These are phyloP conservation scores for Trichoderma oligosporum DNA, from an alignment of 2,329 filamentous ascomycete species.

Conservation along the genomic window DNA sequence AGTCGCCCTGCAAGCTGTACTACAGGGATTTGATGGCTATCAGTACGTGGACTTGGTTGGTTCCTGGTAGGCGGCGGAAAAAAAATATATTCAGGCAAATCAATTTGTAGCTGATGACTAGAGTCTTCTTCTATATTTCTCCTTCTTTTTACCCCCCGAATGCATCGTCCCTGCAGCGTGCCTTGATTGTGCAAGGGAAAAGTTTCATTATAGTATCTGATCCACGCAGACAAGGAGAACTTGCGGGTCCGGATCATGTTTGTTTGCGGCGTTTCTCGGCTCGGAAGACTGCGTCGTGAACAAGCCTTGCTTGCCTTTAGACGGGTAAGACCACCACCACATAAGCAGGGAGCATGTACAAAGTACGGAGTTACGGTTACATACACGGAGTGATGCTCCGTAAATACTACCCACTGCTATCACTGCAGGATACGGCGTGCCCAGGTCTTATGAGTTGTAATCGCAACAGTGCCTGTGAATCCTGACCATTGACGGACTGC, in stretches of 20 bases:
- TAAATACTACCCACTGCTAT: background rate
- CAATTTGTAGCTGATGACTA: conserved; percentile 12
- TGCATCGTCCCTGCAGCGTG: conserved; percentile 14
- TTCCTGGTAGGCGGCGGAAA: background rate
- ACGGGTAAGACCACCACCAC: background rate
- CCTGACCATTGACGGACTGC: background rate
- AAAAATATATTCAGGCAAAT: background rate
- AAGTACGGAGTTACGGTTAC: background rate
- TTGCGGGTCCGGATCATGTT: conserved; percentile 5
- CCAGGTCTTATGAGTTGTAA: no score
- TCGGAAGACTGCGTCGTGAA: conserved; percentile 8
- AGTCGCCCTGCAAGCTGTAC: conserved; percentile 1
- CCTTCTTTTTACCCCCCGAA: background rate
- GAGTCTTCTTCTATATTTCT: background rate
- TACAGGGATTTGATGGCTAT: no score
- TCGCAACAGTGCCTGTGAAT: background rate
- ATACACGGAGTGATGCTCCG: background rate
- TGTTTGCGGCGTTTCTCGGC: background rate
- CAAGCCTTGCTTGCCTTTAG: background rate
- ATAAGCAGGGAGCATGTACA: no score
- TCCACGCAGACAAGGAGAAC: conserved; percentile 4
- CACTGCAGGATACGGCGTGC: background rate
- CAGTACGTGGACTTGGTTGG: no score
- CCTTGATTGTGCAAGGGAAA: conserved; percentile 15
- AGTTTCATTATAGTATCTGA: background rate